Conservation (phyloP, 768 basidiomycete species). For the Paxillus ammoniavirescens region DNA sequence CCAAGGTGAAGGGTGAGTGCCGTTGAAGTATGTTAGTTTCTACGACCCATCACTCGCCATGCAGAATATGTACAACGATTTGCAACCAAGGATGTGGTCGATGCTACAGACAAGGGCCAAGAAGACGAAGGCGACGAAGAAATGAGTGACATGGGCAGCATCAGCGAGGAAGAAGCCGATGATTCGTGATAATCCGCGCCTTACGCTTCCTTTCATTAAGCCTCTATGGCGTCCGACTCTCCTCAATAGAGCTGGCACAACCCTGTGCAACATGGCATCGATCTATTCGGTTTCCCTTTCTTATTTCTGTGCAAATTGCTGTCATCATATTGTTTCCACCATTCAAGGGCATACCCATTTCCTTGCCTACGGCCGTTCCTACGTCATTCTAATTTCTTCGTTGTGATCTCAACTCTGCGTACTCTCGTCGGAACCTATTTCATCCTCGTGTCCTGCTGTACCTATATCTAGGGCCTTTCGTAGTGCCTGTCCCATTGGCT, state of each 20-base stretch:
- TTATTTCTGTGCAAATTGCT: slow-evolving; percentile 12
- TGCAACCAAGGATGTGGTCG: slow-evolving; percentile 87
- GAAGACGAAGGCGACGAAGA: slow-evolving; percentile 77
- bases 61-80: slow-evolving; percentile 94
- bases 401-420: slow-evolving; percentile 9
- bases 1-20: slow-evolving; percentile 81
- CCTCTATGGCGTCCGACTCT: slow-evolving; percentile 1
- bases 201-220: not conserved
- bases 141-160: slow-evolving; percentile 86
- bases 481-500: slow-evolving; percentile 13
- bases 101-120: slow-evolving; percentile 61
- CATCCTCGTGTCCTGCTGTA: slow-evolving; percentile 26
- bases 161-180: slow-evolving; percentile 62
- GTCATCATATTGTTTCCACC: slow-evolving; percentile 17
- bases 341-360: slow-evolving; percentile 27
- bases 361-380: slow-evolving; percentile 17
- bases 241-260: not conserved
- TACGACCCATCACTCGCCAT: slow-evolving; percentile 3
- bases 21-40: not conserved
- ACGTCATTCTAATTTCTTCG: slow-evolving; percentile 10
- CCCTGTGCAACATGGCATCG: slow-evolving; percentile 5
- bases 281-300: slow-evolving; percentile 3
- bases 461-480: slow-evolving; percentile 28
- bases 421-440: slow-evolving; percentile 21
- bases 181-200: slow-evolving; percentile 32